phyloP scores from a whole-genome alignment of 2,329 filamentous ascomycete genomes.

The Talaromyces sp. region DNA sequence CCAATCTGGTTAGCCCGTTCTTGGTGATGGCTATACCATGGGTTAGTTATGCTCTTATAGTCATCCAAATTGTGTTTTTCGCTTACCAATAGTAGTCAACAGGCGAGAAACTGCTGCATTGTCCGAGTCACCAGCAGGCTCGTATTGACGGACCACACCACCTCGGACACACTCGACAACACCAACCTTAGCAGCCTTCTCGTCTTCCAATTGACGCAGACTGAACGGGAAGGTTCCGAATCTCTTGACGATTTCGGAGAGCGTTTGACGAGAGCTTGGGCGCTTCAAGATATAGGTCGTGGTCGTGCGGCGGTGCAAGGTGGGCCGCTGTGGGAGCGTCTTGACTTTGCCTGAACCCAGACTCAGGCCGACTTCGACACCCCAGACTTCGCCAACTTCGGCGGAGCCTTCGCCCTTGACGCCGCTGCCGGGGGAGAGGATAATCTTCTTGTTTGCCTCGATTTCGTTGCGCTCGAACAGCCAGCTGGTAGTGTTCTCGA shows the following conservation, averaged over 20 bases:
- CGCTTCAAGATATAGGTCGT: conserved; percentile 93
- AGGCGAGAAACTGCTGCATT: conserved; percentile 76
- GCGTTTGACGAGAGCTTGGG: conserved; percentile 82
- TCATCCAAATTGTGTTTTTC: background rate
- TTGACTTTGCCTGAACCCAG: conserved; percentile 93
- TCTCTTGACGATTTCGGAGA: conserved; percentile 94
- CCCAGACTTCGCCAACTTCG: conserved; percentile 92
- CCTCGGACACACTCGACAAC: conserved; percentile 93
- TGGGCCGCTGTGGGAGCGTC: conserved; percentile 79
- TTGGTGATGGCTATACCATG: conserved; percentile 76
- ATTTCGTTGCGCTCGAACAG: conserved; percentile 96
- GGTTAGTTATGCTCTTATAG: conserved; percentile 18
- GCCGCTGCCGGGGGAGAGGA: conserved; percentile 74
- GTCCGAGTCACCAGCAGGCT: conserved; percentile 93
- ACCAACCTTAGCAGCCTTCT: conserved; percentile 91
- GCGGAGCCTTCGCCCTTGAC: conserved; percentile 86
- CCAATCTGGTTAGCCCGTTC: conserved; percentile 87
- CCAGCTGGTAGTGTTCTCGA: conserved; percentile 98
- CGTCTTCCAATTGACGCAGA: conserved; percentile 91
- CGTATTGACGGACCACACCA: conserved; percentile 91
- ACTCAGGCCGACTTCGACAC: conserved; percentile 91
- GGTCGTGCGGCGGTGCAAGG: conserved; percentile 86
- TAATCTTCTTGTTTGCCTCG: conserved; percentile 97
- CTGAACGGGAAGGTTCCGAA: conserved; percentile 98
- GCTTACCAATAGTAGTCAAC: conserved; percentile 88